Percentiles rank a stretch among this genome's conserved stretches.
phyloP scores from a whole-genome alignment of 805 yeast species.

The Starmera caribaea region DNA sequence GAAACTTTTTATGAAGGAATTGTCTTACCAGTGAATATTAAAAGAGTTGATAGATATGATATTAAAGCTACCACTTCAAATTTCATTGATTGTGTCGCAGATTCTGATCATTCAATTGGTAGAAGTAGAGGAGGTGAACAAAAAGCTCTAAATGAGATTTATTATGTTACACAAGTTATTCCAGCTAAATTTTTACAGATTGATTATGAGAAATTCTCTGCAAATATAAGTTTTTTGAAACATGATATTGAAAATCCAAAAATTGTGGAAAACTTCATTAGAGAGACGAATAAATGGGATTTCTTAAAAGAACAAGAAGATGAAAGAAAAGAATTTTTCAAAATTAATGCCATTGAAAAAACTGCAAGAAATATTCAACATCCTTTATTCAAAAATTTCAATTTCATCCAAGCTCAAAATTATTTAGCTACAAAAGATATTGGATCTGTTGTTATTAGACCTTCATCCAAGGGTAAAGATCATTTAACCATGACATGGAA shows the following conservation, averaged over 20 bases:
- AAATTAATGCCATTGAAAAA: slow-evolving; percentile 57
- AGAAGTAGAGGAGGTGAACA: slow-evolving; percentile 25
- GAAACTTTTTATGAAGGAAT: slow-evolving; percentile 59
- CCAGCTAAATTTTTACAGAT: slow-evolving; percentile 70
- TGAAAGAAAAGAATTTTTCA: slow-evolving; percentile 42
- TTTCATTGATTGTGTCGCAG: slow-evolving; percentile 52
- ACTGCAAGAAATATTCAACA: slow-evolving; percentile 79
- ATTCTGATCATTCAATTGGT: slow-evolving; percentile 36
- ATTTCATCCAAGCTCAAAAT: slow-evolving; percentile 84
- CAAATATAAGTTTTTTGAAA: slow-evolving; percentile 61
- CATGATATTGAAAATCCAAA: slow-evolving; percentile 50
- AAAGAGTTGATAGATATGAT: slow-evolving; percentile 44
- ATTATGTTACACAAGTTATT: slow-evolving; percentile 67
- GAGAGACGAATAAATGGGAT: slow-evolving; percentile 71
- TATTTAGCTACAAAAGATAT: slow-evolving; percentile 79
- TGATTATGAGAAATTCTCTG: slow-evolving; percentile 66
- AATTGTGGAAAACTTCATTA: slow-evolving; percentile 22
- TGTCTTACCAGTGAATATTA: slow-evolving; percentile 67
- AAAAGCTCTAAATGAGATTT: slow-evolving; percentile 35
- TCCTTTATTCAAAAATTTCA: slow-evolving; percentile 80
- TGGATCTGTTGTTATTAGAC: slow-evolving; percentile 91
- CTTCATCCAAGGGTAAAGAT: slow-evolving; percentile 82
- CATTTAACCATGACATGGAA: slow-evolving; percentile 95
- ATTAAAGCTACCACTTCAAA: slow-evolving; percentile 41
- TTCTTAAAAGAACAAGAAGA: slow-evolving; percentile 65